phyloP scores from a whole-genome alignment of 441 rosid species.

The Adansonia gregorii region DNA sequence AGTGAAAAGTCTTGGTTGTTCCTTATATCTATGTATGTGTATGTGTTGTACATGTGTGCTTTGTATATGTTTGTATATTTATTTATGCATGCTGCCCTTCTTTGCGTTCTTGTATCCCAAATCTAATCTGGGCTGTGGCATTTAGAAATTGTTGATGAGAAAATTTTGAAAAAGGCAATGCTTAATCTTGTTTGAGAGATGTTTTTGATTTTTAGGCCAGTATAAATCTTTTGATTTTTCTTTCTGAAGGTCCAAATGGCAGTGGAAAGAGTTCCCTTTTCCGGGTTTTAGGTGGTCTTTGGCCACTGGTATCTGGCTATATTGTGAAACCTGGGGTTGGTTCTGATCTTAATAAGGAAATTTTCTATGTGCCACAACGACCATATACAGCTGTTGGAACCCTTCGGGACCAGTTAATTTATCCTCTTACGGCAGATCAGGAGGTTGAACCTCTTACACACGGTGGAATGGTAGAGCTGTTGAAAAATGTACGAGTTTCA shows the following conservation, averaged over 20 bases:
- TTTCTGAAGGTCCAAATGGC: slow-evolving; percentile 94
- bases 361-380: slow-evolving; percentile 98
- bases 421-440: slow-evolving; percentile 87
- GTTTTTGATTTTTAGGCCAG: not conserved
- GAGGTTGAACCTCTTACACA: slow-evolving; percentile 73
- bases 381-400: slow-evolving; percentile 99
- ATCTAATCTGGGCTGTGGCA: not conserved
- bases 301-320: slow-evolving; percentile 96
- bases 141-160: not conserved
- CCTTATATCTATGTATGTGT: not conserved
- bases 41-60: not conserved
- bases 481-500: slow-evolving; percentile 73
- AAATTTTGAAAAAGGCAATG: slow-evolving; percentile 2
- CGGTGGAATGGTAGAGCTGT: slow-evolving; percentile 85
- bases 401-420: slow-evolving; percentile 94
- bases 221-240: slow-evolving; percentile 26
- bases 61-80: not conserved
- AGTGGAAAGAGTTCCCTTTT: slow-evolving; percentile 99
- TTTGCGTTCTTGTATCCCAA: not conserved
- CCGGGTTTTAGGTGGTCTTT: slow-evolving; percentile 98
- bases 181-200: slow-evolving; percentile 5
- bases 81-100: not conserved
- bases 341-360: slow-evolving; percentile 98
- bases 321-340: slow-evolving; percentile 98
- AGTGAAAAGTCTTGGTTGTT: slow-evolving; percentile 3